These are phyloP conservation scores for Plasmodium knowlesi DNA, from an alignment of 169 alveolate species.

Conservation along the genomic window DNA sequence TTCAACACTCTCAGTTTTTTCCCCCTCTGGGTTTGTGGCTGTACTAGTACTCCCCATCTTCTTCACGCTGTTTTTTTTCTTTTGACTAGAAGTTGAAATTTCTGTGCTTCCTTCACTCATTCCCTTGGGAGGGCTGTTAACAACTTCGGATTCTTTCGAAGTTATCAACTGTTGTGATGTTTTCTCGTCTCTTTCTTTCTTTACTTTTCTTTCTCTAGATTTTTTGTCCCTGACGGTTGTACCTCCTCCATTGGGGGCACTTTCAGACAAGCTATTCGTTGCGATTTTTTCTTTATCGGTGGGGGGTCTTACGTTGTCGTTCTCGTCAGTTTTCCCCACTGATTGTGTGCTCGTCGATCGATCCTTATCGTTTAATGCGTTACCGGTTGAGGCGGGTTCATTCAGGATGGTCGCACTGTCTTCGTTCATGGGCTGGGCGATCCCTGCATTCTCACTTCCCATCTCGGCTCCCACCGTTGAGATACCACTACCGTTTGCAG, in stretches of 20 bases:
- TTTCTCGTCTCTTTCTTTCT: conserved; percentile 23
- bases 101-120: neutral
- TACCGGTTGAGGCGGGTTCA: neutral
- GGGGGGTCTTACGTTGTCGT: neutral
- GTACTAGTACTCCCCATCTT: conserved; percentile 1
- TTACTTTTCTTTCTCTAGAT: conserved; percentile 3
- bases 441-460: neutral
- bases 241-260: neutral
- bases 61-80: conserved; percentile 10
- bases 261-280: neutral
- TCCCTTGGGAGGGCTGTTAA: neutral
- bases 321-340: neutral
- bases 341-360: neutral
- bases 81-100: neutral
- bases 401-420: neutral
- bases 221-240: neutral
- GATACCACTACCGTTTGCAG: neutral
- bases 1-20: neutral
- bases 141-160: neutral
- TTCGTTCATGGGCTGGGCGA: neutral
- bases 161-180: neutral
- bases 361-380: neutral
- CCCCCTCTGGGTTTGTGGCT: neutral
- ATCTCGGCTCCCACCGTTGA: neutral
- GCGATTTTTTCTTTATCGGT: conserved; percentile 5